These are phyloP conservation scores for Schizosaccharomyces versatilis DNA, from an alignment of 1,139 yeast species.

Conservation along the genomic window DNA sequence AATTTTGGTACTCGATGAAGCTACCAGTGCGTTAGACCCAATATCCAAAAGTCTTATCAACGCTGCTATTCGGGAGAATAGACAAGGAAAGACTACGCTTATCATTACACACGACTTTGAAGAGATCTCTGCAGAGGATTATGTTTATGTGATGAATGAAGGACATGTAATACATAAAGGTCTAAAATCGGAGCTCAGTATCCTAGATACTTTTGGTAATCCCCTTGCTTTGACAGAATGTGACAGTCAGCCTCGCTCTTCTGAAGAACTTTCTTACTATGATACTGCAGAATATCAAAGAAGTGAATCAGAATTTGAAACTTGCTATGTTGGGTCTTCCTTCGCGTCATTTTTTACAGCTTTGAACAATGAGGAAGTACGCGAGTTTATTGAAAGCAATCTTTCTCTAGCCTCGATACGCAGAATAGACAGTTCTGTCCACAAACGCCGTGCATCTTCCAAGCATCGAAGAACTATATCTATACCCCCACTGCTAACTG, in stretches of 20 bases:
- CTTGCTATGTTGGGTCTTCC: not conserved
- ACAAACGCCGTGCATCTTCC: not conserved
- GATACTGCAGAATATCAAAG: not conserved
- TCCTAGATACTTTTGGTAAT: not conserved
- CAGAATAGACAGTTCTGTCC: not conserved
- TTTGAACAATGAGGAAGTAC: not conserved
- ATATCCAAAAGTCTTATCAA: conserved; percentile 27
- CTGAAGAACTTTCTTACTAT: not conserved
- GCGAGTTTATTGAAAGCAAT: not conserved
- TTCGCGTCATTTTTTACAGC: not conserved
- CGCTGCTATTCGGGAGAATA: conserved; percentile 33
- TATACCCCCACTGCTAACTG: not conserved
- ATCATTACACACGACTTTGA: conserved; percentile 56
- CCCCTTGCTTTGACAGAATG: not conserved
- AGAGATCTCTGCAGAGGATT: conserved; percentile 33
- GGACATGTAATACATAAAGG: conserved; percentile 26
- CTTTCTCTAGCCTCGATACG: not conserved
- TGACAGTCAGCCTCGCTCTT: not conserved
- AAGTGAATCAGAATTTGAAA: not conserved
- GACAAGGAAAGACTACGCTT: conserved; percentile 51
- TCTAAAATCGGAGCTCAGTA: not conserved
- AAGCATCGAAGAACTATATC: not conserved
- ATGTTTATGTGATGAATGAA: conserved; percentile 33
- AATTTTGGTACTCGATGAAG: conserved; percentile 61
- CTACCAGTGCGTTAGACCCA: conserved; percentile 58